Evolutionary conservation across 2,329 filamentous ascomycete genomes (phyloP), one percentile per base, ranked within the genome.

Genomic region (Microascus cirrosus): DNA sequence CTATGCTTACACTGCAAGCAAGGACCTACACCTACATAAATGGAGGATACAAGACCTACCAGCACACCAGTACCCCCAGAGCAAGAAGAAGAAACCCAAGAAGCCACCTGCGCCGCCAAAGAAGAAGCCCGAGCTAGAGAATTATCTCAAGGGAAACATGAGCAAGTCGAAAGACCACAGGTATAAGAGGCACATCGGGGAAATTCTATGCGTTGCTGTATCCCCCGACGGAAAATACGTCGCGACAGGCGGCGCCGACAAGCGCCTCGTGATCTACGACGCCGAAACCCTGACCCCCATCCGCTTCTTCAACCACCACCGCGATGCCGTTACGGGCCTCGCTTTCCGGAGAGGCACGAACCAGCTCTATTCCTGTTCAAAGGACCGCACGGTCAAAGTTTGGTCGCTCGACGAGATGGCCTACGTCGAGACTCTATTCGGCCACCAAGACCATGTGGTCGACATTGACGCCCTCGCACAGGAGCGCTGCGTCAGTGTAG

Each of bases 381-480:
- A 87, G 66, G 94, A 99, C 72, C 84, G 94, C 50, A 96, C 93
- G 2, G 87, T 99, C 68, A 97, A 97, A 72, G 87, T 95, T 35
- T 99, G 93, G 90, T 93, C 87, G 63, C 76, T 96, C 51, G 88
- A 96, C 64, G 91, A 95, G 69, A 79, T 96, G 61, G 90, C 93
- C 53, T 99, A 97, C 67, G 83, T 96, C 34, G 94, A 99, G 71
- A 97, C 93, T 0, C 78, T 99, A 0, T 97, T 96, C 68, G 94
- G 94, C 52, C 94, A 99, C 73, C 93, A 96, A 68, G 93, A 97
- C 68, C 81, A 89, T 62, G 88, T 97, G 5, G 79, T 93, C 42
- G 89, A 91, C 66, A 83, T 99, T 58, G 88, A 89, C 62, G 87
- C 90, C 24, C 79, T 95, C 61, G 85, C 87, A 1, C 85, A 91